phyloP scores from a whole-genome alignment of 176 grass and related monocot species.

The Carex scoparia region DNA sequence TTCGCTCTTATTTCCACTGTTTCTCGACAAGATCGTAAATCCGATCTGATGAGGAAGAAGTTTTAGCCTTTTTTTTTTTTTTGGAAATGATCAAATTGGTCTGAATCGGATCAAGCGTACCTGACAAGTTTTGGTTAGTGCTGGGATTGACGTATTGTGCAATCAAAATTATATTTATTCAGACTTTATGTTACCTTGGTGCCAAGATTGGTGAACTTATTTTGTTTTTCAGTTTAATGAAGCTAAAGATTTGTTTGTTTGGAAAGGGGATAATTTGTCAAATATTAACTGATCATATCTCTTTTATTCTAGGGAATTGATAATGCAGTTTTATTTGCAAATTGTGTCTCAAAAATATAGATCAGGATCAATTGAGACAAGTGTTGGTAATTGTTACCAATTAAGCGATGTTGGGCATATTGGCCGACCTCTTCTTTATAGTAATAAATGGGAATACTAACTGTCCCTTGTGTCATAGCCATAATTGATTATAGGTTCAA shows the following conservation, averaged over 20 bases:
- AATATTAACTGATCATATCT: neutral
- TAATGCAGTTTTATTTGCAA: neutral
- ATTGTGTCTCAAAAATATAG: neutral
- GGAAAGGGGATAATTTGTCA: neutral
- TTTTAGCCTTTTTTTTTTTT: neutral
- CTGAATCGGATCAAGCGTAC: neutral
- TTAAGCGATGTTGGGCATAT: neutral
- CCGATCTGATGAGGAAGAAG: neutral
- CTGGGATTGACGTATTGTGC: neutral
- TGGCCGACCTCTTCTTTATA: neutral
- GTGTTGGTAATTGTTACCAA: neutral
- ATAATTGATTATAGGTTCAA: neutral
- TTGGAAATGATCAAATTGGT: neutral
- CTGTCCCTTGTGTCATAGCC: neutral
- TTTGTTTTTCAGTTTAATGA: neutral
- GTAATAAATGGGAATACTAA: neutral
- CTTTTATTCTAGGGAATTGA: neutral
- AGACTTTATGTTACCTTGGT: too few species aligned
- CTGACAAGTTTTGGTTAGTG: neutral
- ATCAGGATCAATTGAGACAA: neutral
- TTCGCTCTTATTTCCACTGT: conserved; percentile 10
- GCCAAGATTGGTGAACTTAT: neutral
- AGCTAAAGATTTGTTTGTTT: neutral
- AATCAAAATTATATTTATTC: neutral
- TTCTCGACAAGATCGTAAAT: neutral